phyloP scores from a whole-genome alignment of 2,329 filamentous ascomycete genomes.

The Helminthosporium solani region DNA sequence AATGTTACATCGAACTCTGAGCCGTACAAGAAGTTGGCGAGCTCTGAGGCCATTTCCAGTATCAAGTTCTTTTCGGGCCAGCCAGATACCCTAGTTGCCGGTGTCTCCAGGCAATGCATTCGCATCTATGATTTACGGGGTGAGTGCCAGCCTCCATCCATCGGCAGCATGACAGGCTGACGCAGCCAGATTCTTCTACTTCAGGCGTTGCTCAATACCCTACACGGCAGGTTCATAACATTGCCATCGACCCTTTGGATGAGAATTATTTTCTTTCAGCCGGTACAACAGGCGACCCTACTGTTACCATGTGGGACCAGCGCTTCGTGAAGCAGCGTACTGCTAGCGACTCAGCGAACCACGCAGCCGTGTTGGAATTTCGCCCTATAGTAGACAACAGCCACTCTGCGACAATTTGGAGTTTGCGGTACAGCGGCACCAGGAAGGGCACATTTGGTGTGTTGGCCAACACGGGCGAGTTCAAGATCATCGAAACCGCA shows the following conservation, averaged over 20 bases:
- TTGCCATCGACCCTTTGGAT: constrained; percentile 77
- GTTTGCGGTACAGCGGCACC: constrained; percentile 60
- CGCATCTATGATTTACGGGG: constrained; percentile 77
- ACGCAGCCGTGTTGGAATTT: constrained; percentile 58
- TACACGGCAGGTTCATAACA: constrained; percentile 63
- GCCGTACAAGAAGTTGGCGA: constrained; percentile 58
- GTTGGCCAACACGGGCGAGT: constrained; percentile 59
- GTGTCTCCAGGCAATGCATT: constrained; percentile 73
- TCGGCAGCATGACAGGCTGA: background rate
- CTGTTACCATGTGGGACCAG: constrained; percentile 76
- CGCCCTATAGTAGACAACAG: constrained; percentile 54
- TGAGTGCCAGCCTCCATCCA: constrained; percentile 46
- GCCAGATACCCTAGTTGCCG: constrained; percentile 72
- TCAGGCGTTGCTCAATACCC: constrained; percentile 51
- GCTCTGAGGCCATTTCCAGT: constrained; percentile 72
- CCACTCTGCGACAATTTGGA: constrained; percentile 59
- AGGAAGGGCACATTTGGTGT: constrained; percentile 60
- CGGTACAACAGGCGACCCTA: constrained; percentile 68
- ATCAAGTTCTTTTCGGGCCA: constrained; percentile 79
- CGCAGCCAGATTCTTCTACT: constrained; percentile 40
- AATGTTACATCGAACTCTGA: constrained; percentile 55
- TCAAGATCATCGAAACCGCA: constrained; percentile 58
- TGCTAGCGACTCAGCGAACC: constrained; percentile 54
- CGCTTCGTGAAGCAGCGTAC: constrained; percentile 49
- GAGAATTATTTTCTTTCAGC: constrained; percentile 84